Base-by-base conservation (phyloP, 495 filamentous ascomycete genomes). In the Rhizodiscina lignyota region DNA sequence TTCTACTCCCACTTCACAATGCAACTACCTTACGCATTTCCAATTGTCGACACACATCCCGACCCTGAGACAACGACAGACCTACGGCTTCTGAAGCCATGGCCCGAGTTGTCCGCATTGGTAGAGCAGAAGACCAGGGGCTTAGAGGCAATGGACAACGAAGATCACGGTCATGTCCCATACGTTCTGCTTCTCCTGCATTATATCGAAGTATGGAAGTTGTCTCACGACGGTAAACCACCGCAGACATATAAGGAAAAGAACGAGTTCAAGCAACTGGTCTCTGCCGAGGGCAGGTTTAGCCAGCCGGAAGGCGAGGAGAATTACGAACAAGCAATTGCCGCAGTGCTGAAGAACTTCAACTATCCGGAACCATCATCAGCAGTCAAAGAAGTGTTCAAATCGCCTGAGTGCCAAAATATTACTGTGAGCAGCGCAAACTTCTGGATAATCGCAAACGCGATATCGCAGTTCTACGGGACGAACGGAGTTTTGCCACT, bases 41-140 rank as follows among this genome's bases (percentile, higher is more conserved):
- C 84, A n/a, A 83, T 96, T 45, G 82, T 96, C 47, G 86, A 99
- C 52, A 94, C 87, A 18, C 89, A 99, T 46, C 89, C 91, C 1
- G 86, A 94, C 39, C 75, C 82, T 18, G 77, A 82, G 28, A 70
- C 79, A 28, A 85, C 77, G 4, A 77, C 77, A 35, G 91, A 99
- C 41, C 67, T 99, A 35, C 77, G 91, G 26, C 64, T 96, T 19
- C 57, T 93, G 1, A 75, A 67, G 18, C 85, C 89, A 22, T 99
- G 91, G 89, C 68, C 77, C 12, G 86, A 91, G 51, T 69, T 99
- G 19, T 51, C 64, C 3, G 62, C 63, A 5, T 74, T 82, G 38
- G 74, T 71, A 5, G 52, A 49, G 29, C 62, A 71, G 4, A 68
- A 76, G 49, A 75, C 81, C 1, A 54, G 59, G 20, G 60, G 75